Base-by-base conservation (phyloP, 1,284 basidiomycete species). In the Cutaneotrichosporon mucoides region DNA sequence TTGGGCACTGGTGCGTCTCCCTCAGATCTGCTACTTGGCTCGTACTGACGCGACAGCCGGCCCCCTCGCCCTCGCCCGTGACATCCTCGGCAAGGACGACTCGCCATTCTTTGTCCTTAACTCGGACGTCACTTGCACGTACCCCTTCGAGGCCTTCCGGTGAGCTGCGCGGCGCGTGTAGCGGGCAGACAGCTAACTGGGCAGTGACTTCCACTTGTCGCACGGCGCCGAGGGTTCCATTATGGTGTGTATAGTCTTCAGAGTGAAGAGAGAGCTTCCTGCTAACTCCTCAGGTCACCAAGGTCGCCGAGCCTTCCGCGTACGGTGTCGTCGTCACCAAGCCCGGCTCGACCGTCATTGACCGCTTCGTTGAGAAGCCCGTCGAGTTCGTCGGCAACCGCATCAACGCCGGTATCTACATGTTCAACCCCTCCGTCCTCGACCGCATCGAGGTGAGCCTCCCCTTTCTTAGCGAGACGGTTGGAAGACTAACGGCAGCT, bases 371-470 rank as follows among this genome's bases (percentile, higher is more conserved):
- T 51, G 81, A 82, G 72, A 82, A 82, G 75, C 81, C 81, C 38
- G 79, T 81, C 61, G 80, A 81, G 64, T 82, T 81, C 60, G 81
- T 82, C 57, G 81, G 81, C 48, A 82, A 82, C 78, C 72, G 81
- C 59, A 82, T 82, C 76, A 82, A 82, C 73, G 81, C 81, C 61
- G 81, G 81, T 72, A 82, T 82, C 76, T 82, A 82, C 76, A 81
- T 82, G 69, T 82, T 82, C 79, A 81, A 81, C 78, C 81, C 81
- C 10, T 76, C 73, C 43, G 73, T 82, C 48, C 73, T 82, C 56
- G 69, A 81, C 69, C 77, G 81, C 56, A 82, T 82, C 61, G 79
- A 82, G 74, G 78, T 80, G 58, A 60, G 75, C 43, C 24, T 24
- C 24, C 24, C 24, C 24, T 24, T 24, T 24, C 24, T 24, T 34